A percentile compares a stretch with the other conserved stretches of the same genome.
These are phyloP conservation scores for Leccinum boreale DNA, from an alignment of 768 basidiomycete genomes.

Conservation along the genomic window DNA sequence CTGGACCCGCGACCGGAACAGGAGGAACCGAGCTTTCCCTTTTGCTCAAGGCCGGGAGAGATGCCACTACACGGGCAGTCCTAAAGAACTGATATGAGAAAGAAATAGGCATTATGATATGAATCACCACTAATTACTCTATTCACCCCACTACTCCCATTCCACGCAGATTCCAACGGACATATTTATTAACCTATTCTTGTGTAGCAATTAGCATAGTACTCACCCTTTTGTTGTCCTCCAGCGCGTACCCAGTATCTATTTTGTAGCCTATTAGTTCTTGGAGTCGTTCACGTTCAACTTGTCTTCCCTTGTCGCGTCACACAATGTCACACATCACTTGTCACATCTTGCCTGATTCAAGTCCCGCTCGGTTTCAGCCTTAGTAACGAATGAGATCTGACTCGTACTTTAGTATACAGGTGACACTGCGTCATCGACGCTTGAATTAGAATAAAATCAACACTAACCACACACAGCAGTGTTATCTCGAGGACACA, in stretches of 20 bases:
- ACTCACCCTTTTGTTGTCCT: constrained; percentile 15
- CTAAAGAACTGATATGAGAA: constrained; percentile 33
- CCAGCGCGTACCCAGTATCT: constrained; percentile 8
- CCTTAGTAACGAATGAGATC: no score
- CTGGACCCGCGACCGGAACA: constrained; percentile 71
- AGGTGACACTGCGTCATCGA: neutral
- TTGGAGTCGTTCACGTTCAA: neutral
- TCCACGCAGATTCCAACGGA: neutral
- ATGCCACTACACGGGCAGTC: constrained; percentile 72
- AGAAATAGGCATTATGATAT: neutral
- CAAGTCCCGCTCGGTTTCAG: no score
- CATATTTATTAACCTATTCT: constrained; percentile 27
- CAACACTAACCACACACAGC: neutral
- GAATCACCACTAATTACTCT: constrained; percentile 12
- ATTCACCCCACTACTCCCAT: neutral
- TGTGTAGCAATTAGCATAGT: constrained; percentile 27
- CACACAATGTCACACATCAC: neutral
- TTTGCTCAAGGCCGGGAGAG: constrained; percentile 85
- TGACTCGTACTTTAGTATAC: neutral
- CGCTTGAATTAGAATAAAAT: neutral
- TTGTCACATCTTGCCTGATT: neutral
- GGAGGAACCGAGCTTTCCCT: constrained; percentile 83
- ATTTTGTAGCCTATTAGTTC: constrained; percentile 20
- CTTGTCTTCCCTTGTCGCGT: neutral
- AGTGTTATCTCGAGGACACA: neutral